Percentiles rank a stretch among this genome's conserved stretches.
These are phyloP conservation scores for Mitragyna speciosa DNA, from an alignment of 257 asterid genomes.

Conservation along the genomic window DNA sequence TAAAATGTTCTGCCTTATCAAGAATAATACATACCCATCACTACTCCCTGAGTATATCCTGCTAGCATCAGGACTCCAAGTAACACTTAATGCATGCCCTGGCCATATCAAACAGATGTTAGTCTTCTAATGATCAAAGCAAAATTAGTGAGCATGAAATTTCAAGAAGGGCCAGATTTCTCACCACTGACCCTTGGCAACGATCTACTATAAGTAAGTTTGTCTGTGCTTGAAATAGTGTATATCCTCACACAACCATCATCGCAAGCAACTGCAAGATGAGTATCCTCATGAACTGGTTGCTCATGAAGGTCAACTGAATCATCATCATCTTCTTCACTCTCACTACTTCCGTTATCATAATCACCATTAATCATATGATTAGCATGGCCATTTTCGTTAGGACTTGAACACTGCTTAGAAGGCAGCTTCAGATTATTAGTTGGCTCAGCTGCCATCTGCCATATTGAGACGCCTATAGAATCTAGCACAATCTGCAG, in stretches of 20 bases:
- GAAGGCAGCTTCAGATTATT: slow-evolving; percentile 20
- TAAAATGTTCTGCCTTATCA: background rate
- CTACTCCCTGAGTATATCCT: slow-evolving; percentile 88
- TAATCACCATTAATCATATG: slow-evolving; percentile 32
- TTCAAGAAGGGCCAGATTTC: slow-evolving; percentile 36
- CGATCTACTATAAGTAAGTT: slow-evolving; percentile 50
- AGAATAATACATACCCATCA: slow-evolving; percentile 63
- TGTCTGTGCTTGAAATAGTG: slow-evolving; percentile 38
- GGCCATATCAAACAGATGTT: slow-evolving; percentile 18
- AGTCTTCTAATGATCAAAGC: slow-evolving; percentile 14
- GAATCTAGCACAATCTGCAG: slow-evolving; percentile 78
- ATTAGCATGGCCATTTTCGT: slow-evolving; percentile 57
- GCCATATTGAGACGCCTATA: slow-evolving; percentile 80
- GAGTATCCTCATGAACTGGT: slow-evolving; percentile 31
- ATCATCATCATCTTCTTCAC: slow-evolving; percentile 46
- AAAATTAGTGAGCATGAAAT: background rate
- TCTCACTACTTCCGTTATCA: slow-evolving; percentile 51
- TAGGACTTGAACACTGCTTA: slow-evolving; percentile 26
- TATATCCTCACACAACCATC: slow-evolving; percentile 91
- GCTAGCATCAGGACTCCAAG: slow-evolving; percentile 80
- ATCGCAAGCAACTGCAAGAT: slow-evolving; percentile 80
- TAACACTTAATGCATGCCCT: slow-evolving; percentile 78
- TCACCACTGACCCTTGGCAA: slow-evolving; percentile 93
- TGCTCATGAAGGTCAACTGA: slow-evolving; percentile 43
- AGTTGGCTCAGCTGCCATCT: slow-evolving; percentile 78